Base-by-base conservation (phyloP, 148 eudicot species). In the Amaranthus palmeri region DNA sequence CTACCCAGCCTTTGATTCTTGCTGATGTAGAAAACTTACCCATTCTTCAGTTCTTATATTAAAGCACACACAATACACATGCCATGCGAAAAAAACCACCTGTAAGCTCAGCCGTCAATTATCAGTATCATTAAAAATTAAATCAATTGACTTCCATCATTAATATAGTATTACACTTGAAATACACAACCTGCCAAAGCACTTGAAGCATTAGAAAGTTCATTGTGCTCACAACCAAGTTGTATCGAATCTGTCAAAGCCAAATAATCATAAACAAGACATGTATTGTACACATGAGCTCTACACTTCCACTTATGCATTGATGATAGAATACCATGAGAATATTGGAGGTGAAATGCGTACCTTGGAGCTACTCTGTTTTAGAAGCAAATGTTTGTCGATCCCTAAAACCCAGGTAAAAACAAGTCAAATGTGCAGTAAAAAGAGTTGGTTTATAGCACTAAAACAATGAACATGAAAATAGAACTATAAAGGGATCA, bases 41-140 rank as follows among this genome's bases (percentile, higher is more conserved):
- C 92, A 91, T 78, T 88, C 97, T 75, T 91, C 97, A 67, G 93
- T 85, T 86, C 69, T 86, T 77, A 88, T 85, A 73, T 91, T 91
- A 81, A 78, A 79, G 82, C 91, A 87, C 47, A 86, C 74, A 77
- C 97, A 91, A 71, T 87, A 83, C 10, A 88, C 77, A 78, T 91
- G 92, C 97, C 97, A 91, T 71, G 84, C 56, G 71, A 88, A 72
- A 76, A 88, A 91, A 0, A 80, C 66, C 63, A 74, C 87, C 97
- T 91, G 69, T 11, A 71, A 46, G 54, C 72, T 49, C 25, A 75
- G 48, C 72, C 45, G 52, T 4, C 10, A 36, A 50, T 61, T 57
- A 45, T 51, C 66, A 69, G 65, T 44, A 61, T 36, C 7, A n/a
- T 36, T 42, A 40, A 53, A 17, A 36, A 25, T 14, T 9, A 17